Evolutionary conservation across 169 alveolate genomes (phyloP), one percentile per base, ranked within the genome.

Genomic region (Neospora caninum): DNA sequence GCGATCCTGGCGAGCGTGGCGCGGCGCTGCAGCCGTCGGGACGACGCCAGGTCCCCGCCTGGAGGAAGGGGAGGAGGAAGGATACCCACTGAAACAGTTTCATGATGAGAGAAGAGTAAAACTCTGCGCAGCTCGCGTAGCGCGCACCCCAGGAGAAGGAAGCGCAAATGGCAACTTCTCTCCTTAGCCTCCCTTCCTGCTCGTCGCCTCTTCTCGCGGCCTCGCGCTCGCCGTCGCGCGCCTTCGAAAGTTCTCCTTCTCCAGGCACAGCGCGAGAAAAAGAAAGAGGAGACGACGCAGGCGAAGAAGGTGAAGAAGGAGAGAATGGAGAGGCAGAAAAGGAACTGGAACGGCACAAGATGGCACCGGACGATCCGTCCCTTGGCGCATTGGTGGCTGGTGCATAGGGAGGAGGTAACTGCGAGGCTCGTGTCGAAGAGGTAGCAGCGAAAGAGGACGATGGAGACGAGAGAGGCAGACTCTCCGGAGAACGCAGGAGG

Each of bases 121-220:
- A 78, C 49, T 78, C 86, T 78, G 86, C 86, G 27, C 86, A 78
- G 86, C 86, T 29, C 43, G 86, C 86, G n/a, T 36, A 78, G 13
- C 86, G 39, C 86, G 49, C 39, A 1, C 86, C 45, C 86, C 86
- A 78, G 27, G 86, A 20, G 27, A 78, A 64, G 34, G 49, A 20
- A 7, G n/a, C 1, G 20, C 82, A 20, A 10, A 29, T 9, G 82
- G 34, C 7, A 69, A 69, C 38, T 69, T 69, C 38, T 6, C 42
- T 69, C 82, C 16, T 6, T 18, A 29, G 34, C 22, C 38, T 6
- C 38, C 82, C 38, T 34, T 9, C 38, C 34, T 64, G 18, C 73
- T 64, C 27, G n/a, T 27, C 73, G 18, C 73, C 27, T 64, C 73
- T 27, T 64, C 73, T 64, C 27, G n/a, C 27, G 18, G n/a, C 73